Conservation (phyloP, 2,329 filamentous ascomycete genomes). For the Fusarium abutilonis region DNA sequence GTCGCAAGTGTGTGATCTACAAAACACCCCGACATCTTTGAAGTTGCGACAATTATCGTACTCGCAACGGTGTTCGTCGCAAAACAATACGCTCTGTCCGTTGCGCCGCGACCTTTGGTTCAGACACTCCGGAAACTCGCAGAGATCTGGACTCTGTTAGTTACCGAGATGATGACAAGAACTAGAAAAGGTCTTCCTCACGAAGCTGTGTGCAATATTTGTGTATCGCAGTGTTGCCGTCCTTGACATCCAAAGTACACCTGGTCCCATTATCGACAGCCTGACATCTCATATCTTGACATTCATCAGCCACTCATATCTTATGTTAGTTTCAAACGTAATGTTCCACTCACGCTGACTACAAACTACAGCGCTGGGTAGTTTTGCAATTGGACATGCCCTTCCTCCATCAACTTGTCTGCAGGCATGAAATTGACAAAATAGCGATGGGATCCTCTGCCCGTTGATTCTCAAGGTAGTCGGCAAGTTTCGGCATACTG, state of each 20-base stretch:
- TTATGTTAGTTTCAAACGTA: background rate
- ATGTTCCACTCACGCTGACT: conserved; percentile 39
- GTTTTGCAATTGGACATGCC: conserved; percentile 37
- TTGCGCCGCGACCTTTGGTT: conserved; percentile 32
- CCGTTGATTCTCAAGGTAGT: conserved; percentile 27
- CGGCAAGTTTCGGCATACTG: conserved; percentile 35
- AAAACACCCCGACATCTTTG: conserved; percentile 35
- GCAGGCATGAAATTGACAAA: conserved; percentile 44
- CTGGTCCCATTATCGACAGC: conserved; percentile 40
- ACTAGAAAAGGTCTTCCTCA: conserved; percentile 7
- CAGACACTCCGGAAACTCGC: conserved; percentile 38
- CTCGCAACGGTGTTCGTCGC: conserved; percentile 46
- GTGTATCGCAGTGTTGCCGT: conserved; percentile 23
- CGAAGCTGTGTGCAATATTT: conserved; percentile 45
- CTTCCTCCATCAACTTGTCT: conserved; percentile 37
- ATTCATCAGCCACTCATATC: conserved; percentile 9
- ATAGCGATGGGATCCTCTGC: conserved; percentile 30
- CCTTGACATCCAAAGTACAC: conserved; percentile 39
- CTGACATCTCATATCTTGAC: conserved; percentile 38
- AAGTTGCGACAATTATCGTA: conserved; percentile 35
- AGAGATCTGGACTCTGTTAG: conserved; percentile 44
- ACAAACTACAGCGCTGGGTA: conserved; percentile 38
- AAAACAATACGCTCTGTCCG: conserved; percentile 41
- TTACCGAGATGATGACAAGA: background rate
- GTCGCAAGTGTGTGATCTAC: conserved; percentile 46